Percentiles rank a stretch among this genome's conserved stretches.
Conservation (phyloP, 1,284 basidiomycete genomes). For the Leccinum fuscescens region DNA sequence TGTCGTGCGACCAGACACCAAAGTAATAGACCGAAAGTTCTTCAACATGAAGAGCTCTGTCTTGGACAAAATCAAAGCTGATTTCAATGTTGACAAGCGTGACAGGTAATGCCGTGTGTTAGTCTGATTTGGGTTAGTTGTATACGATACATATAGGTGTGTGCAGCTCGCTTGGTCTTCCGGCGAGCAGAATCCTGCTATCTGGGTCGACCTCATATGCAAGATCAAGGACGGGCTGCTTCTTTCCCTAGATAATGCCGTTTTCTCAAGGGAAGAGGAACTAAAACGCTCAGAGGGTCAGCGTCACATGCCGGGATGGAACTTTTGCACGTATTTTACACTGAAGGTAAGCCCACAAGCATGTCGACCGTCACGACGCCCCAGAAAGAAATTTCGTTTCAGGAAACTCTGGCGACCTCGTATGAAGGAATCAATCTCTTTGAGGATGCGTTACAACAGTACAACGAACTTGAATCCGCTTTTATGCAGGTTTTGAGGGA, state of each 20-base stretch:
- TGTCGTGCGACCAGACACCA: conserved; percentile 69
- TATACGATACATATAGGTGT: conserved; percentile 52
- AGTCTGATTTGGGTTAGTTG: conserved; percentile 17
- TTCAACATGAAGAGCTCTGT: conserved; percentile 83
- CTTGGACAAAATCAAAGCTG: conserved; percentile 87
- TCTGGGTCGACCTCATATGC: conserved; percentile 87
- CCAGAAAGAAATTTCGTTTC: conserved; percentile 7
- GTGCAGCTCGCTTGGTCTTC: conserved; percentile 74
- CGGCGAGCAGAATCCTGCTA: conserved; percentile 71
- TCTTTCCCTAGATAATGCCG: conserved; percentile 76
- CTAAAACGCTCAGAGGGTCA: conserved; percentile 85
- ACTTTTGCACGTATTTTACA: conserved; percentile 95
- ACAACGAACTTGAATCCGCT: conserved; percentile 87
- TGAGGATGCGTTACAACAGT: conserved; percentile 88
- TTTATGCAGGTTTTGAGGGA: conserved; percentile 82
- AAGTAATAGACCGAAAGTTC: conserved; percentile 59
- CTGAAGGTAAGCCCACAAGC: conserved; percentile 64
- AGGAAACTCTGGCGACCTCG: conserved; percentile 93
- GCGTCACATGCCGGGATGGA: conserved; percentile 90
- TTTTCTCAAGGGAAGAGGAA: conserved; percentile 83
- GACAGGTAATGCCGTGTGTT: conserved; percentile 62
- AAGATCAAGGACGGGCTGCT: conserved; percentile 90
- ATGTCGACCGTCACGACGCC: not conserved
- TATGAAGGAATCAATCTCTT: conserved; percentile 88
- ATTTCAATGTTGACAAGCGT: conserved; percentile 88